phyloP scores from a whole-genome alignment of 305 asterid species.

The Fraxinus ornus region DNA sequence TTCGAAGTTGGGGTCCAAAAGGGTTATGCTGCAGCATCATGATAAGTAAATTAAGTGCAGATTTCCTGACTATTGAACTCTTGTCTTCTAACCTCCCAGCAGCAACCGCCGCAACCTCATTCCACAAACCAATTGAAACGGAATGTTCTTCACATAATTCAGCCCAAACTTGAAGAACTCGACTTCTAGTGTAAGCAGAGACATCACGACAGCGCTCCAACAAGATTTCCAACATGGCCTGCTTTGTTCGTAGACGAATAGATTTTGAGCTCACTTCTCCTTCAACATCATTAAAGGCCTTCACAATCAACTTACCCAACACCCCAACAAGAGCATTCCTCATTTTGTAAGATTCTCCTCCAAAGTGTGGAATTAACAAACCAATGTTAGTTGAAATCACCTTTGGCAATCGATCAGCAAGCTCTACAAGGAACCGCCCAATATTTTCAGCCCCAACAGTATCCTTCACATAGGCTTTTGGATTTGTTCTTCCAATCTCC shows the following conservation, averaged over 20 bases:
- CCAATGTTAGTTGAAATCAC: constrained; percentile 78
- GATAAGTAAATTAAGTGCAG: constrained; percentile 88
- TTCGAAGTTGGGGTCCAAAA: constrained; percentile 90
- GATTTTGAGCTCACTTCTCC: constrained; percentile 84
- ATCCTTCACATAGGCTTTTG: constrained; percentile 83
- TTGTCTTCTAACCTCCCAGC: constrained; percentile 95
- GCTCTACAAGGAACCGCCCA: constrained; percentile 87
- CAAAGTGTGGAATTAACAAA: constrained; percentile 87
- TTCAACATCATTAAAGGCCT: constrained; percentile 79
- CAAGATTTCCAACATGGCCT: constrained; percentile 92
- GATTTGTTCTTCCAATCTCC: constrained; percentile 84
- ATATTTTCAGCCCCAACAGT: constrained; percentile 89
- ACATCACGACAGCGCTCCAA: constrained; percentile 93
- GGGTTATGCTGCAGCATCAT: constrained; percentile 97
- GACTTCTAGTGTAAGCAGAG: constrained; percentile 96
- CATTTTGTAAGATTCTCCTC: constrained; percentile 94
- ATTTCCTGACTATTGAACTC: constrained; percentile 92
- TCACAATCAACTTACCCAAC: constrained; percentile 79
- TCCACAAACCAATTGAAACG: constrained; percentile 92
- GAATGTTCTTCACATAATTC: constrained; percentile 92
- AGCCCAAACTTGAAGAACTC: constrained; percentile 96
- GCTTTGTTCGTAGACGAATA: constrained; percentile 80
- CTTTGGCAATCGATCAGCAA: constrained; percentile 80
- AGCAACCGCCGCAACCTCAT: constrained; percentile 85
- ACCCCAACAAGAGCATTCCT: constrained; percentile 94